Percentiles rank a stretch among this genome's conserved stretches.
phyloP scores from a whole-genome alignment of 768 basidiomycete species.

The Mycena latifolia region DNA sequence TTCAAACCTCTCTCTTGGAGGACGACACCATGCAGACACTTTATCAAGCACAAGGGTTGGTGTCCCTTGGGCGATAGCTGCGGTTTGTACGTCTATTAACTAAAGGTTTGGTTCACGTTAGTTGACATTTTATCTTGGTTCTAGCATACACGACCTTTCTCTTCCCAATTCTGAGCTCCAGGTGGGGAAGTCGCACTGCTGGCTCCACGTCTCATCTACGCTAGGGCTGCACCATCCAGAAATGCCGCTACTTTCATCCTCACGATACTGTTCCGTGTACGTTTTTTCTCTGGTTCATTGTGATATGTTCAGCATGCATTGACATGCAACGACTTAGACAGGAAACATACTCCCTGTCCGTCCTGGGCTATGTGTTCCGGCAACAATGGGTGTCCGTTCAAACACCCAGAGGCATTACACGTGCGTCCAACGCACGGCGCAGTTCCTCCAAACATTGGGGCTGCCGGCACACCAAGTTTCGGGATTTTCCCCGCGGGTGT shows the following conservation, averaged over 20 bases:
- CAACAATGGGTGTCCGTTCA: not conserved
- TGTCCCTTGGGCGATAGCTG: conserved; percentile 57
- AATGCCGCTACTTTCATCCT: not conserved
- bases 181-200: not conserved
- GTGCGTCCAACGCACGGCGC: too few species aligned
- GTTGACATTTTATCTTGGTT: not conserved
- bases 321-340: not conserved
- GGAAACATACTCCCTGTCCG: not conserved
- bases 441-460: not conserved
- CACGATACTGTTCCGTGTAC: not conserved
- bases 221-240: not conserved
- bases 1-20: not conserved
- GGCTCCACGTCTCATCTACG: not conserved
- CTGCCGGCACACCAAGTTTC: not conserved
- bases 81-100: conserved; percentile 51
- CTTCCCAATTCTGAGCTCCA: not conserved
- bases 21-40: conserved; percentile 52
- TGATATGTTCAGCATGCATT: too few species aligned
- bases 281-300: not conserved
- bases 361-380: not conserved
- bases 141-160: not conserved
- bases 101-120: not conserved
- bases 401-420: not conserved
- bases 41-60: conserved; percentile 54
- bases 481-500: not conserved